phyloP scores from a whole-genome alignment of 306 rosid genomes.

The Biancaea sappan region DNA sequence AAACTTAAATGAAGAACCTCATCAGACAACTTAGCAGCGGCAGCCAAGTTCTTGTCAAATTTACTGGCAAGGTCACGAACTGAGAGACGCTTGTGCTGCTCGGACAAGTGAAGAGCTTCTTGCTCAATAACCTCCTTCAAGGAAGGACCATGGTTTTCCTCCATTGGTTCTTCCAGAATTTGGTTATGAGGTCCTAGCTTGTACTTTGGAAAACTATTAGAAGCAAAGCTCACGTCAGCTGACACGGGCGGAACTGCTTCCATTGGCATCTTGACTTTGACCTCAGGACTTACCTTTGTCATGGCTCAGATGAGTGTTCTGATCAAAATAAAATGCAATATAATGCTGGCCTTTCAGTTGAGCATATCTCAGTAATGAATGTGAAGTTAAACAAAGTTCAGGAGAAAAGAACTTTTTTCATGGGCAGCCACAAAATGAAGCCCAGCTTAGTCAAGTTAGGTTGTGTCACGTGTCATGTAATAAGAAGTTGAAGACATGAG shows the following conservation, averaged over 20 bases:
- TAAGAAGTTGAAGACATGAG: slow-evolving; percentile 23
- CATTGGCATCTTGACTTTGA: slow-evolving; percentile 56
- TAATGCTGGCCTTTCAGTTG: slow-evolving; percentile 10
- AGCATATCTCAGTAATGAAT: slow-evolving; percentile 2
- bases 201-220: slow-evolving; percentile 75
- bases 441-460: not conserved
- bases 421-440: too few species aligned
- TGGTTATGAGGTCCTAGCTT: slow-evolving; percentile 78
- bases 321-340: slow-evolving; percentile 38
- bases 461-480: slow-evolving; percentile 6
- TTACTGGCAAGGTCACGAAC: slow-evolving; percentile 97
- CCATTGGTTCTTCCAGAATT: slow-evolving; percentile 74
- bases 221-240: slow-evolving; percentile 87
- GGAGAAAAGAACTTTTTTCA: slow-evolving; percentile 11
- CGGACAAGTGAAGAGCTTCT: slow-evolving; percentile 74
- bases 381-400: slow-evolving; percentile 25
- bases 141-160: slow-evolving; percentile 69
- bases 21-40: slow-evolving; percentile 91
- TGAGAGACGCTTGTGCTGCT: slow-evolving; percentile 93
- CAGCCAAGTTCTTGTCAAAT: slow-evolving; percentile 92
- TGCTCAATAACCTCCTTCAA: slow-evolving; percentile 75
- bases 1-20: slow-evolving; percentile 52
- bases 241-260: slow-evolving; percentile 75
- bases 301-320: slow-evolving; percentile 46
- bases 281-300: slow-evolving; percentile 91